Conservation (phyloP, 257 asterid species). For the Solanum piurae region DNA sequence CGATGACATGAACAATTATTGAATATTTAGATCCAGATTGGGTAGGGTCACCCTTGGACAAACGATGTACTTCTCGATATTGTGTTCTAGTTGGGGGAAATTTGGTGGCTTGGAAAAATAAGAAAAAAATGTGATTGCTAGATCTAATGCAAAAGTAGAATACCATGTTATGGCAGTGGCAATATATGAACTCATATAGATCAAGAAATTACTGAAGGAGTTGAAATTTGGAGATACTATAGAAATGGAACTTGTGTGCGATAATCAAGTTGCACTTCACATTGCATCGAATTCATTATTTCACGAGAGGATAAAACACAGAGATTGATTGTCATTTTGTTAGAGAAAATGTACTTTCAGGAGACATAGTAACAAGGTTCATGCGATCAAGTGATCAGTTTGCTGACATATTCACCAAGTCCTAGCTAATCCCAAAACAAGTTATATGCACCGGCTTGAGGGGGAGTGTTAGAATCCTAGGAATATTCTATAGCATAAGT, state of each 20-base stretch:
- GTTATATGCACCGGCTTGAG: background rate
- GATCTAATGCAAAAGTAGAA: background rate
- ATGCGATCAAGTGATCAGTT: background rate
- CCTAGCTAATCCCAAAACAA: background rate
- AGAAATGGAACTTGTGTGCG: too few species aligned
- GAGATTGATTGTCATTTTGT: background rate
- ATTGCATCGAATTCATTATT: background rate
- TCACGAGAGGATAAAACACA: background rate
- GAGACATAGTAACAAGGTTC: background rate
- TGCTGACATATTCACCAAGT: background rate
- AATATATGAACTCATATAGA: background rate
- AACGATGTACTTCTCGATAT: background rate
- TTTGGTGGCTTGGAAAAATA: background rate
- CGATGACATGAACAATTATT: background rate
- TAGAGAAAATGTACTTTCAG: background rate
- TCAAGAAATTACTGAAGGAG: background rate
- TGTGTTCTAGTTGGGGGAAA: background rate
- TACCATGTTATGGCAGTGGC: background rate
- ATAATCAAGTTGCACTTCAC: background rate
- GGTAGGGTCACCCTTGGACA: background rate
- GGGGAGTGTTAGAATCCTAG: background rate
- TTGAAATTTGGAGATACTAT: background rate
- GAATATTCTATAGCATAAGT: too few species aligned
- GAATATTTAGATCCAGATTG: too few species aligned
- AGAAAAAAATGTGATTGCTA: background rate